Base-by-base conservation (phyloP, 2,329 filamentous ascomycete species). In the Aureobasidium subglaciale region DNA sequence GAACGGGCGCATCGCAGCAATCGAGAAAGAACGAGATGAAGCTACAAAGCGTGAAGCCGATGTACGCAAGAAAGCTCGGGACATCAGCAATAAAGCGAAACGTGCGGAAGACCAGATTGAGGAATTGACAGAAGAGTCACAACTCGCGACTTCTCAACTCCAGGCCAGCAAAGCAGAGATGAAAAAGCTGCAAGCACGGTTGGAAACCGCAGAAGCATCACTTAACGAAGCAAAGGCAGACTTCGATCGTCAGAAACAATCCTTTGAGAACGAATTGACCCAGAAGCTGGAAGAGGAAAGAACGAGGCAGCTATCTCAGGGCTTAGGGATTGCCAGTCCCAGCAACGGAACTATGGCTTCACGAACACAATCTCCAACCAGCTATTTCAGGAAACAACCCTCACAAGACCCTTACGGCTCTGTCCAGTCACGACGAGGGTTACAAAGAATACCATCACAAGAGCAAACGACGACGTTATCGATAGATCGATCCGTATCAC, bases 11-110 rank as follows among this genome's bases (percentile, higher is more conserved):
- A 79, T 93, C 10, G 79, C 85, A 4, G 85, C 77, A 48, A 76
- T 97, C 9, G 93, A 99, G 69, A 93, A 87, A 67, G 95, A 99
- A 69, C 83, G 89, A 56, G 91, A 97, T 65, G 93, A 99, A 65
- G 82, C 88, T 8, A 78, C 84, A 48, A 85, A 85, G 62, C 84
- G 89, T 57, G 93, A 99, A 72, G 86, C 83, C 5, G 93, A 97
- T 35, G 82, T 95, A 71, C 81, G 93, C 62, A 89, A 87, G 68
- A 97, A 95, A 72, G 87, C 90, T 54, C 82, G 93, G 59, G 93
- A 99, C 71, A 78, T 86, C 80, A 87, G 87, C 54, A 72, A 78
- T 15, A 87, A 82, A 68, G 74, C 76, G 10, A 82, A 88, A 63
- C 81, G 79, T 54, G 75, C 87, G 20, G 90, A 96, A 68, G 88